These are phyloP conservation scores for Eutypa lata DNA, from an alignment of 2,329 filamentous ascomycete species.

Conservation along the genomic window DNA sequence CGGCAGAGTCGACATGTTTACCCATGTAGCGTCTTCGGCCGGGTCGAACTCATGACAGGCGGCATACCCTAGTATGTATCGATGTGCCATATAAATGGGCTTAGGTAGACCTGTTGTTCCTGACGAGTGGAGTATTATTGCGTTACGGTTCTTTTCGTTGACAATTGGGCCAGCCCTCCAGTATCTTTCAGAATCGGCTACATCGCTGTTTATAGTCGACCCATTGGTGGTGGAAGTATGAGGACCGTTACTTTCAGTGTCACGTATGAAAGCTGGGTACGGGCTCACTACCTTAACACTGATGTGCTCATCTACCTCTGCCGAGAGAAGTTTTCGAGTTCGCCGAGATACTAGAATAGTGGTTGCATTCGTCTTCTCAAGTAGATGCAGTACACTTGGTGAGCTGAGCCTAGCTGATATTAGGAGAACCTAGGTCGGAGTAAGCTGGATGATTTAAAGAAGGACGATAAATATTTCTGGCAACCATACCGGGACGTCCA, in stretches of 20 bases:
- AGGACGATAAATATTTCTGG: background rate
- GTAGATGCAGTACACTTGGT: conserved; percentile 11
- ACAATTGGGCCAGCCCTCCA: conserved; percentile 4
- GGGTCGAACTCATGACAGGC: conserved; percentile 24
- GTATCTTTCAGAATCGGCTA: background rate
- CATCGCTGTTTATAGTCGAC: background rate
- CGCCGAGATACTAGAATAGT: conserved; percentile 11
- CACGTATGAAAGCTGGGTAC: background rate
- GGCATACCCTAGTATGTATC: conserved; percentile 25
- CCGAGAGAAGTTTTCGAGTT: conserved; percentile 6
- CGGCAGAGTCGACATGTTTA: conserved; percentile 31
- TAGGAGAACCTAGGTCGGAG: conserved; percentile 10
- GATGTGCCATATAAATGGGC: conserved; percentile 29
- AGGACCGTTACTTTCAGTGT: background rate
- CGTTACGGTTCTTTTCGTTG: conserved; percentile 18
- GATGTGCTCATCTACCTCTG: background rate
- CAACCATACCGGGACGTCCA: conserved; percentile 7
- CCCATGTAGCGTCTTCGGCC: conserved; percentile 14
- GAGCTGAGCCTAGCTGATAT: conserved; percentile 20
- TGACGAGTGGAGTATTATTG: conserved; percentile 30
- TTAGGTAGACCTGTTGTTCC: conserved; percentile 35
- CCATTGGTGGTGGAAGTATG: background rate
- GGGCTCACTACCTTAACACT: background rate
- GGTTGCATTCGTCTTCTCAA: conserved; percentile 9
- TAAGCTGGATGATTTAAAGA: background rate